phyloP scores from a whole-genome alignment of 2,329 filamentous ascomycete genomes.

The Daldinia sp. region DNA sequence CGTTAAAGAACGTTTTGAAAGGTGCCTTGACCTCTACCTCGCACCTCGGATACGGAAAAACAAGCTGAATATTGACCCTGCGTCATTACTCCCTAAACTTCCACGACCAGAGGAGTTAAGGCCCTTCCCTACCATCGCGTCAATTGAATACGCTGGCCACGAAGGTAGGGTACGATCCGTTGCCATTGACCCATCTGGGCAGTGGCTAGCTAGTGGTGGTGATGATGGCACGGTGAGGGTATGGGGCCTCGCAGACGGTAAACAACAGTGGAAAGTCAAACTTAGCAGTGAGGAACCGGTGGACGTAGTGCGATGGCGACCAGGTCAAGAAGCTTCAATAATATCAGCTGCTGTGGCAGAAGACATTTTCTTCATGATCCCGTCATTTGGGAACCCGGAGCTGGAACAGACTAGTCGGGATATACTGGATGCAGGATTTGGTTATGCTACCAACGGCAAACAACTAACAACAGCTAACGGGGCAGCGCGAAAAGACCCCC shows the following conservation, averaged over 20 bases:
- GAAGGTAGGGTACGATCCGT: constrained; percentile 88
- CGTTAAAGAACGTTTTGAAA: constrained; percentile 95
- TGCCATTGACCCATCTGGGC: constrained; percentile 85
- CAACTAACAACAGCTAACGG: constrained; percentile 66
- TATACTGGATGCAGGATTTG: constrained; percentile 88
- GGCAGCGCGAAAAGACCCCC: constrained; percentile 75
- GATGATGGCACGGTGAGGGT: constrained; percentile 93
- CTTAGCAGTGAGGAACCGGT: constrained; percentile 84
- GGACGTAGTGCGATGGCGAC: constrained; percentile 90
- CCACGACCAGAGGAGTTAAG: constrained; percentile 93
- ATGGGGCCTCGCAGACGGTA: constrained; percentile 88
- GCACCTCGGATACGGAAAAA: constrained; percentile 92
- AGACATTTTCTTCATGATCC: constrained; percentile 86
- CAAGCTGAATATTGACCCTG: constrained; percentile 95
- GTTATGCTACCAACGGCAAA: constrained; percentile 80
- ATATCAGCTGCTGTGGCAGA: constrained; percentile 88
- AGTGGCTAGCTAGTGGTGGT: constrained; percentile 90
- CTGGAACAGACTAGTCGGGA: constrained; percentile 80
- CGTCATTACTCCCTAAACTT: constrained; percentile 90
- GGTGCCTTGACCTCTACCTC: constrained; percentile 94
- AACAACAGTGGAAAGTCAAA: constrained; percentile 87
- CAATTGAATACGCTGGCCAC: constrained; percentile 89
- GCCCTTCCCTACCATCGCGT: constrained; percentile 92
- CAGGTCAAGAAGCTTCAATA: constrained; percentile 81
- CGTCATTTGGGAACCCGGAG: constrained; percentile 77